Base-by-base conservation (phyloP, 1,139 yeast species). In the Arxiozyma telluris region DNA sequence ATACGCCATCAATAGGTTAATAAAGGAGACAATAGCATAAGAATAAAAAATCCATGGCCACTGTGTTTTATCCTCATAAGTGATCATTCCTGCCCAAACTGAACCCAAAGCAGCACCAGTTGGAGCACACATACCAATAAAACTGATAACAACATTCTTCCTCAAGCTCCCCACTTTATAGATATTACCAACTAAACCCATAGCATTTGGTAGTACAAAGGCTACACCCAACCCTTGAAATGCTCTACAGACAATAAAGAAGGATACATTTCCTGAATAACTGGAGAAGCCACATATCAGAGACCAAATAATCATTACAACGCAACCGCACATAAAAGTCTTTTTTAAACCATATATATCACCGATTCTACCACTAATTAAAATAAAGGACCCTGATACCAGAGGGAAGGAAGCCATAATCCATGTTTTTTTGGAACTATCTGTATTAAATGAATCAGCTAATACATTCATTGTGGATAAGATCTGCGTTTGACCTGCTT, bases 31-130 rank as follows among this genome's bases (percentile, higher is more conserved):
- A 1, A 79, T 75, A 3, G 76, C 65, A 55, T 76, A 68, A 0
- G 78, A 63, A 69, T 76, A 79, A 55, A 77, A 80, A 15, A 75
- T 72, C 83, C 83, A 79, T 1, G 80, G 78, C 81, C 83, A 79
- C 68, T 57, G 55, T 12, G 53, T 55, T 15, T 74, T 69, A 44
- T 71, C 68, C 38, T 65, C 61, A 50, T 76, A 72, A 1, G 76
- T 74, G 22, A 77, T 71, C 1, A 77, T 64, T 0, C 79, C 82
- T 2, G 80, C 76, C 71, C 79, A 73, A 3, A 79, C 55, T 1
- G 75, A 76, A 3, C 82, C 81, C 30, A 77, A 49, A 4, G 77
- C 71, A 1, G 83, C 83, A 18, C 84, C 84, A 2, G 71, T 64
- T 4, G 84, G 84, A 0, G 82, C 83, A 61, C 76, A 73, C 27